Base-by-base conservation (phyloP, 2,329 filamentous ascomycete species). In the Xylariaceae sp. region DNA sequence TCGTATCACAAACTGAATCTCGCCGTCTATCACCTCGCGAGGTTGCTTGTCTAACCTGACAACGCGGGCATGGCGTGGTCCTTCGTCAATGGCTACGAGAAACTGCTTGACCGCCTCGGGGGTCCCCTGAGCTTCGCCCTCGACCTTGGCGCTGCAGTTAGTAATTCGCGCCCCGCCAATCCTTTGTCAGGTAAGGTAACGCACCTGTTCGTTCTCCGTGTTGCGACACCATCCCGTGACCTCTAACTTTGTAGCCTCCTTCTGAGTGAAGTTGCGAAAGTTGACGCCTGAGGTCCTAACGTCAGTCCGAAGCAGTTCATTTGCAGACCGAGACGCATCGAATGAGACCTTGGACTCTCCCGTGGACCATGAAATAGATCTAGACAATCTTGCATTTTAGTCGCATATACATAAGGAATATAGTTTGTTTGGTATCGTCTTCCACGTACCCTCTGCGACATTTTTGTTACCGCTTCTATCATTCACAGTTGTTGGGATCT, bases 101-200 rank as follows among this genome's bases (percentile, higher is more conserved):
- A 96, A 87, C 51, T 83, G 80, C 49, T 83, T 72, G 22, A 97
- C 69, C 2, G 79, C 72, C 0, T 83, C 78, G 1, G 84, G 77
- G 1, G 80, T 76, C 29, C 90, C 92, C 68, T 97, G 92, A 5
- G 86, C 91, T 72, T 96, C 92, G 22, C 92, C 92, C 66, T 89
- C 84, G 44, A 97, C 92, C 89, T 96, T 44, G 5, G 48, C 10
- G 21, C 19, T 53, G 16, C 49, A 43, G 47, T 57, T 50, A 64
- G 61, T 48, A 54, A 46, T 29, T 26, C 22, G 1, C 41, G 34
- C 15, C 10, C 2, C 18, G 7, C 13, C 7, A 12, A 21, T 15
- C 41, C 21, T 13, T n/a, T 5, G 18, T 1, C 15, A 12, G 5
- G 9, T 21, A 18, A 9, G 22, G 37, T 15, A n/a, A n/a, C 46